These are phyloP conservation scores for Stemphylium lycopersici DNA, from an alignment of 2,329 filamentous ascomycete genomes.

Conservation along the genomic window DNA sequence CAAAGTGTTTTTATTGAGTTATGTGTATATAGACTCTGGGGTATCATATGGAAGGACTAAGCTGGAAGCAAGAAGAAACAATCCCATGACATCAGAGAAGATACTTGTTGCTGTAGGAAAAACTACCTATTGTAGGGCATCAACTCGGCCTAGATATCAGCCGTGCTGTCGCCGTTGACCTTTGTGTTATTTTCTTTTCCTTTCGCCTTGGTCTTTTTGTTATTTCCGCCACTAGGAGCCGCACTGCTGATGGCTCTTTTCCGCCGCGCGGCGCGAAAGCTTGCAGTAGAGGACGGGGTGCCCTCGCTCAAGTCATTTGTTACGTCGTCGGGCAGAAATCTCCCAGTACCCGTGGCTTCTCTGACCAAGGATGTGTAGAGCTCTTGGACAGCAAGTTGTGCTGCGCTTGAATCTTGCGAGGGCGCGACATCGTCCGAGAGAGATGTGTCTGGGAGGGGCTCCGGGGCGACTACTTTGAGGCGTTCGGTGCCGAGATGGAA, in stretches of 20 bases:
- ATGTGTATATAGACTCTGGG: background rate
- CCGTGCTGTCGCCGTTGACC: background rate
- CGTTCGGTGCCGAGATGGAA: constrained; percentile 50
- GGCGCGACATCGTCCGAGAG: constrained; percentile 29
- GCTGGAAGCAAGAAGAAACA: background rate
- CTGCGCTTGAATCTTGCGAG: constrained; percentile 35
- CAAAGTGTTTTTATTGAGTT: background rate
- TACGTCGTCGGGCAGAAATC: constrained; percentile 33
- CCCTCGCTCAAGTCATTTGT: constrained; percentile 16
- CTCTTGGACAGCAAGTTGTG: constrained; percentile 41
- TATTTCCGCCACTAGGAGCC: constrained; percentile 20
- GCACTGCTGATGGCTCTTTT: constrained; percentile 40
- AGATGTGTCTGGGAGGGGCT: constrained; percentile 31
- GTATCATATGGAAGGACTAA: background rate
- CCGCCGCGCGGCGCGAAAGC: constrained; percentile 15
- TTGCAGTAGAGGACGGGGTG: constrained; percentile 34
- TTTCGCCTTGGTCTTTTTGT: constrained; percentile 35
- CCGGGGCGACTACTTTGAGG: constrained; percentile 47
- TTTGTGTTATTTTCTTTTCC: constrained; percentile 25
- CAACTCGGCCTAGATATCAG: background rate
- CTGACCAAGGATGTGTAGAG: constrained; percentile 38
- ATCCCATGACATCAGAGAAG: background rate
- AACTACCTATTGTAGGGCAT: background rate
- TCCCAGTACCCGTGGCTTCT: constrained; percentile 44
- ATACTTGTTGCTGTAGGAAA: no score